Evolutionary conservation across 1,284 basidiomycete species (phyloP), one percentile per base, ranked within the genome.

Genomic region (Ganoderma leucocontextum): DNA sequence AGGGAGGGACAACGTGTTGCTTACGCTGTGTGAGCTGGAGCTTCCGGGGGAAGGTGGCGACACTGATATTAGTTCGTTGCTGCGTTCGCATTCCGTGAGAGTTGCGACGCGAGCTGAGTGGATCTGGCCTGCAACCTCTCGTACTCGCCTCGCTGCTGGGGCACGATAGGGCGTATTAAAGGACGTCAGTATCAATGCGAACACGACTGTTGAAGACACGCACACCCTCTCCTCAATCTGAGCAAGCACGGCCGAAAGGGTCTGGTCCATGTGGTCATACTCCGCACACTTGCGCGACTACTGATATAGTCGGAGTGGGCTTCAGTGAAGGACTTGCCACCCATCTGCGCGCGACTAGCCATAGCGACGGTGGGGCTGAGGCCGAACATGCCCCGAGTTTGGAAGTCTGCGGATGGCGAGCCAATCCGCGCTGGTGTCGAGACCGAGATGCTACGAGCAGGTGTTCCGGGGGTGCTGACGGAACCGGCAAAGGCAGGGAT

Each of bases 201-300:
- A 57, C 35, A 53, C 15, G 60, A 57, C 5, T 19, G 7, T 41
- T 4, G 7, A 8, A 33, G n/a, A 19, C 7, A 35, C 17, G 82
- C 92, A 69, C 76, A 97, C 95, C 78, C 95, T 85, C 81, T 97
- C 95, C 76, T 95, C 91, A 68, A 98, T 94, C 80, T 97, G 93
- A 65, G 87, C 88, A 25, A 95, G 83, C n/a, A 95, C 89, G 29
- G 87, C 84, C 33, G 87, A 83, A 44, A 95, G 81, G 15, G 93
- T 91, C 39, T 89, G 86, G 63, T 94, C 92, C 85, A 98, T 91
- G 58, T 93, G 88, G 70, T 91, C 89, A 64, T 91, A 93, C 81
- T 98, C 95, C 1, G 88, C 85, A 65, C 88, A 89, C 78, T 96
- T 94, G 75, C 86, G 87, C 19, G 88, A 85, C 65, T 92, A 90